phyloP scores from a whole-genome alignment of 2,329 filamentous ascomycete genomes.

The Talaromyces verruculosus region DNA sequence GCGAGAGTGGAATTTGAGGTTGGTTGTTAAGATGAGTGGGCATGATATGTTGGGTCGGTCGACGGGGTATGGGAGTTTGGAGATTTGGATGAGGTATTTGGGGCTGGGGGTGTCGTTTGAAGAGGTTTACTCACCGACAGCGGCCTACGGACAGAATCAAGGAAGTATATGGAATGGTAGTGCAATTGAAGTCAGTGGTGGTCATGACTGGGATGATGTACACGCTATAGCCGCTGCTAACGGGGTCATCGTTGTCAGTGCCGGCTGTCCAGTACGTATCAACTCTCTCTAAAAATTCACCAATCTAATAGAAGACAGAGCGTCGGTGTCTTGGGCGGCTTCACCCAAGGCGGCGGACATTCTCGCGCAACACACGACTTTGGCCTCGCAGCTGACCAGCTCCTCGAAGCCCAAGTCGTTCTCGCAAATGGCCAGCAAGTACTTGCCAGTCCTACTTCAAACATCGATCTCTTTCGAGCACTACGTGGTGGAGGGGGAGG shows the following conservation, averaged over 20 bases:
- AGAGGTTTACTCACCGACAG: not conserved
- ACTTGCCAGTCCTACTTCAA: constrained; percentile 18
- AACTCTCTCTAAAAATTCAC: not conserved
- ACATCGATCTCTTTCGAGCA: constrained; percentile 50
- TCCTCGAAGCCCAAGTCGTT: constrained; percentile 58
- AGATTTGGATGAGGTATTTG: constrained; percentile 13
- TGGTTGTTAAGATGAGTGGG: constrained; percentile 20
- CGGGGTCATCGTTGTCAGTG: constrained; percentile 56
- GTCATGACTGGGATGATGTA: constrained; percentile 6
- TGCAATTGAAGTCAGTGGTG: not conserved
- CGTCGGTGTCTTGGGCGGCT: constrained; percentile 62
- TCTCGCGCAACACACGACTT: constrained; percentile 54
- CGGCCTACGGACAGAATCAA: not conserved
- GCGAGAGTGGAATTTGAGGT: constrained; percentile 17
- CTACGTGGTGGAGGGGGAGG: constrained; percentile 57
- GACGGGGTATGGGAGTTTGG: constrained; percentile 14
- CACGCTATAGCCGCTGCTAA: constrained; percentile 38
- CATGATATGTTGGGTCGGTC: constrained; percentile 20
- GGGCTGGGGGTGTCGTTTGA: not conserved
- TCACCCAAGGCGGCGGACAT: constrained; percentile 62
- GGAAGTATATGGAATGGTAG: not conserved
- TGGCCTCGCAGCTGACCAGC: constrained; percentile 59
- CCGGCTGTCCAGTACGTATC: constrained; percentile 33
- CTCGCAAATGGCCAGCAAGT: constrained; percentile 57
- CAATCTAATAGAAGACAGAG: constrained; percentile 38